Conservation (phyloP, 257 asterid genomes). For the Solanum peruvianum region DNA sequence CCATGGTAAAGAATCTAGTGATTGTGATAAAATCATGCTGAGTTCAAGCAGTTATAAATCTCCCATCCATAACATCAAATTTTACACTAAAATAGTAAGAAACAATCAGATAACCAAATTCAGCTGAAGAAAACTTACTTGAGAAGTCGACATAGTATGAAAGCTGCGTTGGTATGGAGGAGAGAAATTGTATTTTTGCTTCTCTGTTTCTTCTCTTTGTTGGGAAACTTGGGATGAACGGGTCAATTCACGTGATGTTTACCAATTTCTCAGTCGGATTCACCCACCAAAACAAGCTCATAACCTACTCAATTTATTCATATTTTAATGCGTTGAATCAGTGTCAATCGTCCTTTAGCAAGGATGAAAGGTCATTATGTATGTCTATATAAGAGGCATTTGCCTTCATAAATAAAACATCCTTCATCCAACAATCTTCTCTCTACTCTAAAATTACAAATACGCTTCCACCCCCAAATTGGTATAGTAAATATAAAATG, state of each 20-base stretch:
- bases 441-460: no score
- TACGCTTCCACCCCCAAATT: no score
- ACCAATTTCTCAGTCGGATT: background rate
- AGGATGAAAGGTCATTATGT: no score
- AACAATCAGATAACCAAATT: background rate
- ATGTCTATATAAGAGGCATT: no score
- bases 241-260: background rate
- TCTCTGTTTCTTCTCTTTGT: background rate
- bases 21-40: background rate
- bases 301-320: no score
- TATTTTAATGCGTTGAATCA: no score
- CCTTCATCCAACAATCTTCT: no score
- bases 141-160: background rate
- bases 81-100: background rate
- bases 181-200: background rate
- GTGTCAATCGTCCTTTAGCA: no score
- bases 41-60: background rate
- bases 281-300: background rate
- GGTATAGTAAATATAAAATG: no score
- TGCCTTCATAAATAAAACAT: no score
- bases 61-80: background rate
- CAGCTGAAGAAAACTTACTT: background rate
- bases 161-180: background rate
- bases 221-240: background rate
- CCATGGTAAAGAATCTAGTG: background rate